Conservation (phyloP, 116 monocot genomes). For the Iris pallida region DNA sequence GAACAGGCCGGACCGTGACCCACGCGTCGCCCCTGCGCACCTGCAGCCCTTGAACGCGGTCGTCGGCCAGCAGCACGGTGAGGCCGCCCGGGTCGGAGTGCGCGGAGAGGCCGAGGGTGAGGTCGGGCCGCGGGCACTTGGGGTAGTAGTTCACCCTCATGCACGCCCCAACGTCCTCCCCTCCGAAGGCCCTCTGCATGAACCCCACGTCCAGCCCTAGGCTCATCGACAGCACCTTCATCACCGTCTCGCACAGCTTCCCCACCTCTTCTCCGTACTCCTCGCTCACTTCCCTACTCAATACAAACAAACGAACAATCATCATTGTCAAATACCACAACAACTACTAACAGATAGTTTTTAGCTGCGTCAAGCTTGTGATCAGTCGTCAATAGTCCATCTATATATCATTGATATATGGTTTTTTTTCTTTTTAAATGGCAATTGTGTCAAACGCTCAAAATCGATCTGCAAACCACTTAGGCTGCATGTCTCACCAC, state of each 20-base stretch:
- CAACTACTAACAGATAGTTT: background rate
- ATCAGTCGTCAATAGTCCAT: too few species aligned
- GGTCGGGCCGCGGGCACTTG: conserved; percentile 62
- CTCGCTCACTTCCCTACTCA: conserved; percentile 33
- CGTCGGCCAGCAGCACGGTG: conserved; percentile 50
- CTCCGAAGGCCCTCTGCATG: conserved; percentile 32
- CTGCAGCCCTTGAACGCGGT: conserved; percentile 52
- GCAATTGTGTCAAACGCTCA: too few species aligned
- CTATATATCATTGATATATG: too few species aligned
- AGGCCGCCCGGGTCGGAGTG: conserved; percentile 73
- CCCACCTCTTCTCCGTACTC: conserved; percentile 35
- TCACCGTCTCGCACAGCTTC: conserved; percentile 24
- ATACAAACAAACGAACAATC: background rate
- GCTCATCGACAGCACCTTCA: conserved; percentile 33
- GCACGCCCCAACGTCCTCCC: conserved; percentile 25
- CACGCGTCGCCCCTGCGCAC: conserved; percentile 30
- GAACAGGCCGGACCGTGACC: conserved; percentile 39
- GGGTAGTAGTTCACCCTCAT: conserved; percentile 66
- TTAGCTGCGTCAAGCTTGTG: too few species aligned
- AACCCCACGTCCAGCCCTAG: conserved; percentile 32
- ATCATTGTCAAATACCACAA: background rate
- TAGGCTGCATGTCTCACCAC: too few species aligned
- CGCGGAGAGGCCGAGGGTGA: conserved; percentile 51
- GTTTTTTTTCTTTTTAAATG: too few species aligned
- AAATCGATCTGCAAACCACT: too few species aligned